Conservation (phyloP, 306 rosid species). For the Rosa rugosa region DNA sequence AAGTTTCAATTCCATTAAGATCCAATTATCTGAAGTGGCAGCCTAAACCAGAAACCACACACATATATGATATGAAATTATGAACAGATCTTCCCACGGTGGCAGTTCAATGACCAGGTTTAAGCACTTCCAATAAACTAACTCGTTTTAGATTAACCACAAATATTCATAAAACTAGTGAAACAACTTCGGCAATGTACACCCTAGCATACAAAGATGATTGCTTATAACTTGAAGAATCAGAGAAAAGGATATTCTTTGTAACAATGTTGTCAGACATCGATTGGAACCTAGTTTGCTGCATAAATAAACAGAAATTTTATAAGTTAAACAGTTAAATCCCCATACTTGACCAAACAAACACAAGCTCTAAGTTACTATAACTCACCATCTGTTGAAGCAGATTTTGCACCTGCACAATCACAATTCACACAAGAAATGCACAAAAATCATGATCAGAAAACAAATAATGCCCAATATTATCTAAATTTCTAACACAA, state of each 20-base stretch:
- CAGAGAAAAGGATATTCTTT: conserved; percentile 78
- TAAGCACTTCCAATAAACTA: neutral
- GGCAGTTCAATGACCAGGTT: neutral
- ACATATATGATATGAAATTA: neutral
- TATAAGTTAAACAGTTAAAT: conserved; percentile 27
- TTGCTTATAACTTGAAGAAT: conserved; percentile 3
- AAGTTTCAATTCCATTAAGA: neutral
- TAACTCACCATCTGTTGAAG: conserved; percentile 97
- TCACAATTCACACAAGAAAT: neutral
- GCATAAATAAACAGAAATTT: conserved; percentile 30
- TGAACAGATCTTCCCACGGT: neutral
- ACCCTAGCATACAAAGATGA: neutral
- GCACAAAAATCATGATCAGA: conserved; percentile 21
- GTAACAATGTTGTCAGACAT: conserved; percentile 93
- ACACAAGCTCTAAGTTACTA: conserved; percentile 20
- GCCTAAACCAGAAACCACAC: conserved; percentile 6
- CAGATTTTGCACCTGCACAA: conserved; percentile 88
- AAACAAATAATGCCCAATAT: neutral
- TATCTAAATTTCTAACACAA: neutral
- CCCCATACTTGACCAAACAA: conserved; percentile 9
- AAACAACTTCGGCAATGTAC: neutral
- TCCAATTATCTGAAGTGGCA: neutral
- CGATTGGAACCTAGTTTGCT: conserved; percentile 91
- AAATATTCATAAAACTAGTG: neutral
- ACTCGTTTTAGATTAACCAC: neutral